These are phyloP conservation scores for Willaertia magna DNA, from an alignment of 208 protist species.

Conservation along the genomic window DNA sequence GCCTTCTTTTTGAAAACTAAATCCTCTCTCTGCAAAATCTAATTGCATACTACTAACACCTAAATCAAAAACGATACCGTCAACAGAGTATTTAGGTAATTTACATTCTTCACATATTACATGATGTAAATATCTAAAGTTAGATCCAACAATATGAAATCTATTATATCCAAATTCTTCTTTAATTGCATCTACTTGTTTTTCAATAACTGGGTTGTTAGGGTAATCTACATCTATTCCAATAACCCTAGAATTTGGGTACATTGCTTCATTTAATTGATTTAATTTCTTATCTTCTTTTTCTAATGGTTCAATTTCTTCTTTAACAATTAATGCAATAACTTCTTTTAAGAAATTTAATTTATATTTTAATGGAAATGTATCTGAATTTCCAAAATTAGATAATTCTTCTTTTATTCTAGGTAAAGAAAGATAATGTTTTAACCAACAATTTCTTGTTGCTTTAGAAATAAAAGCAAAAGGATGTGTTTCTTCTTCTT, in stretches of 20 bases:
- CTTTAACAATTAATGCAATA: too few relatives aligned
- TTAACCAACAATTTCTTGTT: too few relatives aligned
- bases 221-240: not conserved
- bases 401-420: too few relatives aligned
- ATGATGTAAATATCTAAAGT: not conserved
- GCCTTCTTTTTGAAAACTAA: conserved; percentile 14
- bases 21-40: conserved; percentile 13
- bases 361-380: too few relatives aligned
- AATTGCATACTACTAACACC: conserved; percentile 15
- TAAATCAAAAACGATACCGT: conserved; percentile 20
- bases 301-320: too few relatives aligned
- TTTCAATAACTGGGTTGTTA: not conserved
- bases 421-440: too few relatives aligned
- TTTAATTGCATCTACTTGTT: not conserved
- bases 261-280: too few relatives aligned
- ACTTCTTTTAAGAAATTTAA: too few relatives aligned
- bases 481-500: too few relatives aligned
- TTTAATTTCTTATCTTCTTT: too few relatives aligned
- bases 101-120: not conserved
- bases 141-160: not conserved
- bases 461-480: too few relatives aligned
- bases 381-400: too few relatives aligned
- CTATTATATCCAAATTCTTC: not conserved
- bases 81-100: not conserved
- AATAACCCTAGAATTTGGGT: not conserved